Conservation (phyloP, 2,329 filamentous ascomycete genomes). For the Botrytis paeoniae region DNA sequence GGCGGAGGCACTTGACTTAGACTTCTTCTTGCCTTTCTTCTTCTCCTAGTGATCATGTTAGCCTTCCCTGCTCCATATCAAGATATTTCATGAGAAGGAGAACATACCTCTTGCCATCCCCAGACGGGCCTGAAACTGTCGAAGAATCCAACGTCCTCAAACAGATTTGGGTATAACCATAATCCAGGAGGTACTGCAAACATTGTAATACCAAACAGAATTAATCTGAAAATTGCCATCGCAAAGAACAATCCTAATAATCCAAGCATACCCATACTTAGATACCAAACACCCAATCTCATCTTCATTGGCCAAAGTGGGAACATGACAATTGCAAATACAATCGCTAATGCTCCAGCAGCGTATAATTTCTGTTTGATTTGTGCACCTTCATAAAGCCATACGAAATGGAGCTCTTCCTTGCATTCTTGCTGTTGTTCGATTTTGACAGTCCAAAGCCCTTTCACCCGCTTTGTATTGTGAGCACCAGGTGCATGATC, state of each 20-base stretch:
- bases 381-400: conserved; percentile 93
- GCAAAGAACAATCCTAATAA: conserved; percentile 90
- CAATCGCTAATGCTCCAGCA: conserved; percentile 72
- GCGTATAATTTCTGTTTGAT: conserved; percentile 93
- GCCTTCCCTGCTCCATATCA: background rate
- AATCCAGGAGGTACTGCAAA: conserved; percentile 80
- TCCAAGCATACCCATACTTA: conserved; percentile 89
- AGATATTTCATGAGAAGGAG: background rate
- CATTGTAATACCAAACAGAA: conserved; percentile 85
- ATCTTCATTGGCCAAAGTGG: conserved; percentile 92
- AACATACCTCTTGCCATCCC: conserved; percentile 93
- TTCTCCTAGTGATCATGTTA: conserved; percentile 33
- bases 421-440: conserved; percentile 90
- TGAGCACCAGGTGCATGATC: conserved; percentile 60
- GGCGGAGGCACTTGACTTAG: conserved; percentile 35
- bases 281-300: conserved; percentile 92
- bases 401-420: conserved; percentile 91
- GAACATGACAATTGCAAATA: conserved; percentile 90
- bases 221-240: conserved; percentile 96
- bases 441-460: conserved; percentile 91
- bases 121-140: conserved; percentile 94
- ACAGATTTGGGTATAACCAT: conserved; percentile 98
- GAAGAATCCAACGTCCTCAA: conserved; percentile 97
- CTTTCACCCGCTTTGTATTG: conserved; percentile 86
- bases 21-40: conserved; percentile 41